phyloP scores from a whole-genome alignment of 306 rosid genomes.

The Pachyrhizus erosus region DNA sequence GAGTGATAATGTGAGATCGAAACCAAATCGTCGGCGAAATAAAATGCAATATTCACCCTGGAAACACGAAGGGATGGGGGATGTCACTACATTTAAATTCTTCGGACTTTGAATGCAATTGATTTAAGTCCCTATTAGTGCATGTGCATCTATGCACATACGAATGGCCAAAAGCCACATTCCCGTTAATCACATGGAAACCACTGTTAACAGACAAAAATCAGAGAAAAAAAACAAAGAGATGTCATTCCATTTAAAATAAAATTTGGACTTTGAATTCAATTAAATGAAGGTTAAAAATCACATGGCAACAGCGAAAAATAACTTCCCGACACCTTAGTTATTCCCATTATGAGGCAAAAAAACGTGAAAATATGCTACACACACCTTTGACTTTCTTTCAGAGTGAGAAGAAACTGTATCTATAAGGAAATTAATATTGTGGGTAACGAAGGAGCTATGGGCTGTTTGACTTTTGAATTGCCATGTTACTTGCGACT shows the following conservation, averaged over 20 bases:
- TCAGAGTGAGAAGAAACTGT: neutral
- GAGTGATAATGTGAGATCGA: neutral
- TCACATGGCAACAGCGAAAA: neutral
- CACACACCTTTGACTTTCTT: neutral
- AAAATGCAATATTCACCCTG: neutral
- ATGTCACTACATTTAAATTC: neutral
- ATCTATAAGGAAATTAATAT: slow-evolving; percentile 35
- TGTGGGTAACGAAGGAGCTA: slow-evolving; percentile 38
- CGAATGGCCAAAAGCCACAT: neutral
- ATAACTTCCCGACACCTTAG: neutral
- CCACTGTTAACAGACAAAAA: neutral
- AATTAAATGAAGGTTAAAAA: slow-evolving; percentile 6
- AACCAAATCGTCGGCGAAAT: neutral
- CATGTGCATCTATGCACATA: neutral
- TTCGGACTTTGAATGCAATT: slow-evolving; percentile 15
- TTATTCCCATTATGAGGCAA: neutral
- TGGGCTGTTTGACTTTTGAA: slow-evolving; percentile 45
- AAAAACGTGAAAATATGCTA: neutral
- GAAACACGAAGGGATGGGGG: slow-evolving; percentile 5
- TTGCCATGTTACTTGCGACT: slow-evolving; percentile 35
- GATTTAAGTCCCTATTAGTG: slow-evolving; percentile 21
- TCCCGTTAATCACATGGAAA: neutral
- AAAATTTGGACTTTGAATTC: slow-evolving; percentile 38
- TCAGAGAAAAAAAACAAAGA: neutral
- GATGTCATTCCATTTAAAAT: neutral